Percentiles rank a stretch among this genome's conserved stretches.
These are phyloP conservation scores for Pisolithus albus DNA, from an alignment of 768 basidiomycete species.

Conservation along the genomic window DNA sequence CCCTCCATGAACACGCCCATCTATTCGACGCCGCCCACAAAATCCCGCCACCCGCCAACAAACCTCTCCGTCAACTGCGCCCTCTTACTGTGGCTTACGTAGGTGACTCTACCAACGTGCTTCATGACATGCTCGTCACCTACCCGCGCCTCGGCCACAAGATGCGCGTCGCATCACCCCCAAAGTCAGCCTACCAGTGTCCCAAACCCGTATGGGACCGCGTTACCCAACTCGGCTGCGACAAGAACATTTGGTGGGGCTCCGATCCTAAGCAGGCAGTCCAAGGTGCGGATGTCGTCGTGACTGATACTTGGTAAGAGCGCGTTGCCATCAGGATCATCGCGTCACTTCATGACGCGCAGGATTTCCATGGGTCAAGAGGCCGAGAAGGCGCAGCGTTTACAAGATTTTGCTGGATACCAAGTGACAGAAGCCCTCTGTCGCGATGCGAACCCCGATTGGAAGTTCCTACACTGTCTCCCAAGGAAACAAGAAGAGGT, in stretches of 20 bases:
- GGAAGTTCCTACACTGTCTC: slow-evolving; percentile 95
- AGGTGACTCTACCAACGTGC: slow-evolving; percentile 90
- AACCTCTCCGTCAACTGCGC: slow-evolving; percentile 46
- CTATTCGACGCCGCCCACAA: slow-evolving; percentile 37
- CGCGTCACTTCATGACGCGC: neutral
- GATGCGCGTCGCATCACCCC: slow-evolving; percentile 78
- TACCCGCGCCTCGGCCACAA: slow-evolving; percentile 87
- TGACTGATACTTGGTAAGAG: slow-evolving; percentile 91
- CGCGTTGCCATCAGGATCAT: no score
- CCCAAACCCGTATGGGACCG: slow-evolving; percentile 74
- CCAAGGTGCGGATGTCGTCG: slow-evolving; percentile 83
- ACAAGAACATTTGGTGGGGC: slow-evolving; percentile 67
- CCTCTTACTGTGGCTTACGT: slow-evolving; percentile 90
- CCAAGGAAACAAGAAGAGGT: slow-evolving; percentile 92
- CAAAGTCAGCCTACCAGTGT: slow-evolving; percentile 52
- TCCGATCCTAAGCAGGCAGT: slow-evolving; percentile 82
- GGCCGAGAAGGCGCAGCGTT: slow-evolving; percentile 79
- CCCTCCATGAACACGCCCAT: slow-evolving; percentile 70
- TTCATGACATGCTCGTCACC: slow-evolving; percentile 96
- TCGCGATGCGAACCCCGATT: slow-evolving; percentile 68
- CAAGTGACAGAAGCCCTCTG: slow-evolving; percentile 91
- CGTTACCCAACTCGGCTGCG: slow-evolving; percentile 68
- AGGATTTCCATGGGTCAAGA: slow-evolving; percentile 99
- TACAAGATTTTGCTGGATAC: slow-evolving; percentile 85
- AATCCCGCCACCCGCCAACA: slow-evolving; percentile 9